Percentiles rank a stretch among this genome's conserved stretches.
Conservation (phyloP, 2,329 filamentous ascomycete species). For the Botrytis byssoidea region DNA sequence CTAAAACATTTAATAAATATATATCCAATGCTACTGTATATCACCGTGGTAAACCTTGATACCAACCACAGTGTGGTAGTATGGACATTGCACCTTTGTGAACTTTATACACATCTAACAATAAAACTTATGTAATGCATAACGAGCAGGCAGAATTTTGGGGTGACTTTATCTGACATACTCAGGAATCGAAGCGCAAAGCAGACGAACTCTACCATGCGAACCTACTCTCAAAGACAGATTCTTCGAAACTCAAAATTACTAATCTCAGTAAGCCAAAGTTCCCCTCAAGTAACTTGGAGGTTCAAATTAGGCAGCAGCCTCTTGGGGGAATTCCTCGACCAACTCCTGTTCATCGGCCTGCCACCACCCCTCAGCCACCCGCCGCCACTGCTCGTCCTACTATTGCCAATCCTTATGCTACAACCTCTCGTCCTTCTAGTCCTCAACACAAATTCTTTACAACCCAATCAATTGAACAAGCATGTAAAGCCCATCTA, state of each 20-base stretch:
- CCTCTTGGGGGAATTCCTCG: not conserved
- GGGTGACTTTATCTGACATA: conserved; percentile 2
- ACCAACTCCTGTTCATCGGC: not conserved
- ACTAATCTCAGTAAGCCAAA: not conserved
- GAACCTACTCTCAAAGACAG: conserved; percentile 29
- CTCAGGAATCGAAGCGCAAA: conserved; percentile 36
- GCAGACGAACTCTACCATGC: conserved; percentile 45
- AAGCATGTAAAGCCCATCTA: not conserved
- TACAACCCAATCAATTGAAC: not conserved
- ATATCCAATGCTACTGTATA: not conserved
- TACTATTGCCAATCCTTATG: not conserved
- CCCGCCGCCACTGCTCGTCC: not conserved
- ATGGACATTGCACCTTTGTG: not conserved
- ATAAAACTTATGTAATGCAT: not conserved
- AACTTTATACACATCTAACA: not conserved
- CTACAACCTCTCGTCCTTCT: not conserved
- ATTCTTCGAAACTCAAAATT: conserved; percentile 4
- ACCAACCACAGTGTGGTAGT: conserved; percentile 18
- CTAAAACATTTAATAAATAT: not conserved
- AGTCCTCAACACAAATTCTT: not conserved
- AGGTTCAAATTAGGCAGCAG: not conserved
- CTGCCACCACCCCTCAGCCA: not conserved
- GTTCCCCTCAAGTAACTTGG: not conserved
- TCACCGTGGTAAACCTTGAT: not conserved
- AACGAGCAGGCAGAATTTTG: too few species aligned